Percentiles rank a stretch among this genome's conserved stretches.
These are phyloP conservation scores for Paramyrothecium sp. DNA, from an alignment of 2,329 filamentous ascomycete species.

Conservation along the genomic window DNA sequence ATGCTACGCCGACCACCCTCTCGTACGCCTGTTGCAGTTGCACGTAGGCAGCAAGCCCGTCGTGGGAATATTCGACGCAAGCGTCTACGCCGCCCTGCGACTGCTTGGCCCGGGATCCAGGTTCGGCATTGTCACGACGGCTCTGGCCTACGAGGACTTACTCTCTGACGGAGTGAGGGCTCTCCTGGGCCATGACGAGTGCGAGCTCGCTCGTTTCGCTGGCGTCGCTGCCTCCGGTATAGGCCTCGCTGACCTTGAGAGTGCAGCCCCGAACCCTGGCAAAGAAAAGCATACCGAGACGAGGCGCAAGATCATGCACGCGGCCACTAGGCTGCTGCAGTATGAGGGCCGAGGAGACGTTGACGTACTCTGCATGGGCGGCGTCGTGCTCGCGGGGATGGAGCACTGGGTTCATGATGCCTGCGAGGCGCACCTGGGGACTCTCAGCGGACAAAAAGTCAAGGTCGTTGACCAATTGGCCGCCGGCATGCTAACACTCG, in stretches of 20 bases:
- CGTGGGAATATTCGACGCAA: conserved; percentile 12
- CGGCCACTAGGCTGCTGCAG: conserved; percentile 1
- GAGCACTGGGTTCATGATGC: conserved; percentile 11
- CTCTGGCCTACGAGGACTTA: conserved; percentile 6
- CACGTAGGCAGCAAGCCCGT: conserved; percentile 8
- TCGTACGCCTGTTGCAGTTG: conserved; percentile 7
- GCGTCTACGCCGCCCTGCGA: conserved; percentile 9
- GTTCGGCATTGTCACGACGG: conserved; percentile 12
- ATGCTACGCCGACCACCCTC: conserved; percentile 11
- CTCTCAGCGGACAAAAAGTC: conserved; percentile 1
- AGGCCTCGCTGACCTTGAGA: conserved; percentile 5
- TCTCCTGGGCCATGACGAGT: conserved; percentile 3
- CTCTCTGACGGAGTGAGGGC: conserved; percentile 4
- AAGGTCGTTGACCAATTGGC: conserved; percentile 9
- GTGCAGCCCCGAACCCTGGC: background rate
- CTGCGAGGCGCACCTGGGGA: conserved; percentile 3
- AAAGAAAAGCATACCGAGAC: background rate
- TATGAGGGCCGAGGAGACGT: background rate
- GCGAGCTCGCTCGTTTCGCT: conserved; percentile 5
- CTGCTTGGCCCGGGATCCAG: background rate
- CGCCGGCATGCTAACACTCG: conserved; percentile 9
- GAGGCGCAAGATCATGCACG: conserved; percentile 3
- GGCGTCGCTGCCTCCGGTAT: conserved; percentile 9
- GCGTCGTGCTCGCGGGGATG: conserved; percentile 10
- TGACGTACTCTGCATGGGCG: conserved; percentile 9